Evolutionary conservation across 2,329 filamentous ascomycete genomes (phyloP).

Genomic region (Trichoderma afroharzianum): DNA sequence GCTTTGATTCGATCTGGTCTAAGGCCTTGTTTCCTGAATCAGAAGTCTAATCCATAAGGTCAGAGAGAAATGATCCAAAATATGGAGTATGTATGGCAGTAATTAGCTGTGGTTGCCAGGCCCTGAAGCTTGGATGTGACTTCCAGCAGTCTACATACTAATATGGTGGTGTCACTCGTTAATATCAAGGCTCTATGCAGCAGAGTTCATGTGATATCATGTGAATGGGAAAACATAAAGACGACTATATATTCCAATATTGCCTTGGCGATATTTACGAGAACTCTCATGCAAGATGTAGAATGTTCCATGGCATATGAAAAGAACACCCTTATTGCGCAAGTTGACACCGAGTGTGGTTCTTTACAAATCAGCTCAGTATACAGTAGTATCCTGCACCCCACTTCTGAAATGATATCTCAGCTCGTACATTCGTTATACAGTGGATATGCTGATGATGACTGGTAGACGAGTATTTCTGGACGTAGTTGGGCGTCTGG

Average conservation of each 20-base stretch:
- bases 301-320: neutral
- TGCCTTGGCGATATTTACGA: neutral
- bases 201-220: neutral
- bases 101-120: neutral
- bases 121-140: accelerated
- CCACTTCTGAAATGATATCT: neutral
- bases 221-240: neutral
- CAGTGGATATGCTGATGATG: neutral
- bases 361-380: neutral
- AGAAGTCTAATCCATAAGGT: neutral
- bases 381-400: neutral
- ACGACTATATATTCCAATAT: neutral
- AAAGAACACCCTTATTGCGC: neutral
- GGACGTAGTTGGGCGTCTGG: neutral
- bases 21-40: neutral
- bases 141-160: neutral
- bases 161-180: neutral
- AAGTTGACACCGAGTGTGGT: neutral
- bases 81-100: neutral
- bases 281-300: neutral
- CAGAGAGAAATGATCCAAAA: neutral
- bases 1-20: neutral
- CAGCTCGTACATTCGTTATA: neutral
- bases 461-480: neutral
- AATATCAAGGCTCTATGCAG: neutral